Evolutionary conservation across 176 grass and related monocot species (phyloP).

Genomic region (Pontederia crassipes): DNA sequence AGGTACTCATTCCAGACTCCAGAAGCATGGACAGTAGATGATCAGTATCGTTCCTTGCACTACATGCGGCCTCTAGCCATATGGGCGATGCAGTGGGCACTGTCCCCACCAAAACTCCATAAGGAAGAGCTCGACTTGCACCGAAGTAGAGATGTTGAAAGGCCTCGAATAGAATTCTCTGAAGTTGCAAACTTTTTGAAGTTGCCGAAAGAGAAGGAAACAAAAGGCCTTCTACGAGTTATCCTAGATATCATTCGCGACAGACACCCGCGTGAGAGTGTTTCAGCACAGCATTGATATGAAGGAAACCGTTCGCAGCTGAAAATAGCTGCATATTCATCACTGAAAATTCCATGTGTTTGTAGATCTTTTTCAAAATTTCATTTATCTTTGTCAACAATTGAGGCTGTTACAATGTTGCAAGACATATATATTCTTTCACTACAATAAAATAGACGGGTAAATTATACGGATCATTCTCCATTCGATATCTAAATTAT

Average conservation of each 20-base stretch:
- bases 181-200: slow-evolving; percentile 4
- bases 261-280: too few relatives aligned
- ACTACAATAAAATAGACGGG: too few relatives aligned
- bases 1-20: slow-evolving; percentile 23
- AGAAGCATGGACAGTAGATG: slow-evolving; percentile 13
- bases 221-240: slow-evolving; percentile 1
- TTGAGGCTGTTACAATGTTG: too few relatives aligned
- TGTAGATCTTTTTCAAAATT: too few relatives aligned
- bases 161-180: slow-evolving; percentile 1
- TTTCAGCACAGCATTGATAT: too few relatives aligned
- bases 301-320: too few relatives aligned
- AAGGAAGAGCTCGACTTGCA: not conserved
- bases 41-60: slow-evolving; percentile 3
- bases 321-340: too few relatives aligned
- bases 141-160: not conserved
- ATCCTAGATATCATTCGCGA: slow-evolving; percentile 3
- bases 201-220: slow-evolving; percentile 4
- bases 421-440: too few relatives aligned
- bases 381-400: too few relatives aligned
- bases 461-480: too few relatives aligned
- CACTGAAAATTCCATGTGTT: too few relatives aligned
- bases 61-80: slow-evolving; percentile 20
- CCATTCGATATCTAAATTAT: too few relatives aligned
- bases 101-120: slow-evolving; percentile 3
- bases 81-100: slow-evolving; percentile 22